These are phyloP conservation scores for Aspergillus panamensis DNA, from an alignment of 495 filamentous ascomycete genomes.

Conservation along the genomic window DNA sequence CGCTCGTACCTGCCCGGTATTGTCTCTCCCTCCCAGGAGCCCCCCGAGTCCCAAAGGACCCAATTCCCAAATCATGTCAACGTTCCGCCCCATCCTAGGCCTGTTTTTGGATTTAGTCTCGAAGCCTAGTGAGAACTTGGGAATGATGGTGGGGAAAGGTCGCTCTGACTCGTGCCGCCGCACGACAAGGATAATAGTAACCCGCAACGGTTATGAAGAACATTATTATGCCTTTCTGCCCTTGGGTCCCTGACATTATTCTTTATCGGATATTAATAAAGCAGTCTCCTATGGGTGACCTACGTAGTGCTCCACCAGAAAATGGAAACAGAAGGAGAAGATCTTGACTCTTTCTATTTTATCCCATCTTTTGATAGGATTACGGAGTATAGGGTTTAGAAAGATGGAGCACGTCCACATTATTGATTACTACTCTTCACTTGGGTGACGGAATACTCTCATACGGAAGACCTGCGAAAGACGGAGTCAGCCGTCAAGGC, in stretches of 20 bases:
- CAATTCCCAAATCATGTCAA: neutral
- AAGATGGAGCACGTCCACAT: neutral
- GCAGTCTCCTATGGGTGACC: neutral
- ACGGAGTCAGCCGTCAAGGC: constrained; percentile 7
- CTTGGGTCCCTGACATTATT: too few relatives aligned
- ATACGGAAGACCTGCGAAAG: constrained; percentile 4
- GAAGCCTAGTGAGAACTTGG: neutral
- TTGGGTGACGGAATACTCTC: constrained; percentile 8
- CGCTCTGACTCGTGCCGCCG: neutral
- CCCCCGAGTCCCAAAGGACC: neutral
- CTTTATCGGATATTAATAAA: neutral
- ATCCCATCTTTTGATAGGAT: neutral
- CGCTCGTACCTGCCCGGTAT: neutral
- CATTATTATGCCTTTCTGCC: neutral
- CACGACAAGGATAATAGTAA: constrained; percentile 1
- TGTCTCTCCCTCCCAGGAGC: too few relatives aligned
- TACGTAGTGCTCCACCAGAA: neutral
- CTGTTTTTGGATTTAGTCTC: neutral
- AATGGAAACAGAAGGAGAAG: neutral
- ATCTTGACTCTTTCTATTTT: neutral
- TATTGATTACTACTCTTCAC: neutral
- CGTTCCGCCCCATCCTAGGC: neutral
- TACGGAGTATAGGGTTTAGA: neutral
- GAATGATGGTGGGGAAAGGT: neutral
- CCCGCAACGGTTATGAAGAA: constrained; percentile 7